phyloP scores from a whole-genome alignment of 768 basidiomycete genomes.

The Xerocomellus chrysenteron region DNA sequence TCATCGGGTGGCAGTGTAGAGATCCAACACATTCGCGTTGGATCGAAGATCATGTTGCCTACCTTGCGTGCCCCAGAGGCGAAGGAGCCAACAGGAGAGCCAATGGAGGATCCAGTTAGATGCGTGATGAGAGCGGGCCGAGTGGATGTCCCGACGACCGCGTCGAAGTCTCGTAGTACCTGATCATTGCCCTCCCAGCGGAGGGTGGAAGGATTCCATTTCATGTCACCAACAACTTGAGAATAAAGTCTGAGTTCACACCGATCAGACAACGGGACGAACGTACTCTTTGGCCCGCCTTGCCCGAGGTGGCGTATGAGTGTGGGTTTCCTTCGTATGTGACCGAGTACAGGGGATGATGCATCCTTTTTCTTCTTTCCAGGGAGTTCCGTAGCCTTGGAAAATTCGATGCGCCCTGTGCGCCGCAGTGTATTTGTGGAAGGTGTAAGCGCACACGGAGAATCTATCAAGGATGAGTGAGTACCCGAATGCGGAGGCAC shows the following conservation, averaged over 20 bases:
- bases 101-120: slow-evolving; percentile 82
- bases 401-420: slow-evolving; percentile 55
- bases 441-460: slow-evolving; percentile 35
- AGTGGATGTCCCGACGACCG: slow-evolving; percentile 72
- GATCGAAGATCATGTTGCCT: slow-evolving; percentile 98
- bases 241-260: slow-evolving; percentile 15
- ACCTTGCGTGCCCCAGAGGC: slow-evolving; percentile 83
- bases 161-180: slow-evolving; percentile 86
- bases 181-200: slow-evolving; percentile 99
- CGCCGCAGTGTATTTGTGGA: slow-evolving; percentile 57
- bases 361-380: slow-evolving; percentile 57
- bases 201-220: slow-evolving; percentile 86
- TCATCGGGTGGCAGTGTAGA: slow-evolving; percentile 82
- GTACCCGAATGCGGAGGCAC: not conserved
- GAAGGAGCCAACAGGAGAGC: slow-evolving; percentile 73
- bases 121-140: slow-evolving; percentile 96
- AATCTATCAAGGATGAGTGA: slow-evolving; percentile 16
- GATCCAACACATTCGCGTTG: slow-evolving; percentile 92
- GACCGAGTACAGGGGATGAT: slow-evolving; percentile 43
- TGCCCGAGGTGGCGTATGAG: slow-evolving; percentile 81
- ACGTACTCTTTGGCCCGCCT: slow-evolving; percentile 70
- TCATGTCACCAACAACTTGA: slow-evolving; percentile 95
- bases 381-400: slow-evolving; percentile 40
- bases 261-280: not conserved
- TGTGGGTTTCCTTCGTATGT: slow-evolving; percentile 74